These are phyloP conservation scores for Russula emetica DNA, from an alignment of 768 basidiomycete species.

Conservation along the genomic window DNA sequence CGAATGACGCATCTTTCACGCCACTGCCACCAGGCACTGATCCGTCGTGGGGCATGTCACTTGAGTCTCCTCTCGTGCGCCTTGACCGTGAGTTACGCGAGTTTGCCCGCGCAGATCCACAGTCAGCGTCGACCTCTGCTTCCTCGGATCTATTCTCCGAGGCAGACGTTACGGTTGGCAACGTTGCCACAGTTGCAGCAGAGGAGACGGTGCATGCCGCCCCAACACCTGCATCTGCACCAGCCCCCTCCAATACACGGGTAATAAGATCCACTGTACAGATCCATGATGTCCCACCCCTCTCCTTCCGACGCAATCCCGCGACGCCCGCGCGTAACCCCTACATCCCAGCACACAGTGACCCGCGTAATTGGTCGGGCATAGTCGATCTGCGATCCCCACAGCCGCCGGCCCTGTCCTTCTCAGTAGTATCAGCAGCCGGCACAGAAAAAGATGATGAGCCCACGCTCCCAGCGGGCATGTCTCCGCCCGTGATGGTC, in stretches of 20 bases:
- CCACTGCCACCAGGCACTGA: conserved; percentile 28
- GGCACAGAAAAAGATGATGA: conserved; percentile 44
- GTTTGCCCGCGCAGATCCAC: conserved; percentile 45
- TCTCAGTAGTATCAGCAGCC: conserved; percentile 33
- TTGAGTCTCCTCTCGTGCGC: conserved; percentile 70
- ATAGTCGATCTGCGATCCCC: conserved; percentile 60
- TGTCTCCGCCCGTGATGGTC: conserved; percentile 52
- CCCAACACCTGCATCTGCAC: background rate
- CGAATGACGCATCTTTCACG: conserved; percentile 9
- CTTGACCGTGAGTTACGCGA: conserved; percentile 59
- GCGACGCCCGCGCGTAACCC: conserved; percentile 61
- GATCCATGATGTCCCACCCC: conserved; percentile 42
- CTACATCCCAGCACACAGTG: conserved; percentile 50
- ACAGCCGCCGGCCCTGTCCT: conserved; percentile 37
- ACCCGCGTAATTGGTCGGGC: conserved; percentile 62
- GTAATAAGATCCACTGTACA: conserved; percentile 15
- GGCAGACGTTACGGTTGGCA: background rate
- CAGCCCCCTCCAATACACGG: background rate
- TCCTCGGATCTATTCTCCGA: conserved; percentile 31
- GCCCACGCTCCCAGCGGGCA: conserved; percentile 47
- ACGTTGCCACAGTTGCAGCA: background rate
- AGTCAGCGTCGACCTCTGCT: conserved; percentile 25
- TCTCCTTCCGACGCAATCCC: conserved; percentile 48
- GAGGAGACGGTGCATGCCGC: background rate
- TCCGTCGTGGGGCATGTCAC: conserved; percentile 65